These are phyloP conservation scores for Avena atlantica DNA, from an alignment of 176 grass and related monocot genomes.

Conservation along the genomic window DNA sequence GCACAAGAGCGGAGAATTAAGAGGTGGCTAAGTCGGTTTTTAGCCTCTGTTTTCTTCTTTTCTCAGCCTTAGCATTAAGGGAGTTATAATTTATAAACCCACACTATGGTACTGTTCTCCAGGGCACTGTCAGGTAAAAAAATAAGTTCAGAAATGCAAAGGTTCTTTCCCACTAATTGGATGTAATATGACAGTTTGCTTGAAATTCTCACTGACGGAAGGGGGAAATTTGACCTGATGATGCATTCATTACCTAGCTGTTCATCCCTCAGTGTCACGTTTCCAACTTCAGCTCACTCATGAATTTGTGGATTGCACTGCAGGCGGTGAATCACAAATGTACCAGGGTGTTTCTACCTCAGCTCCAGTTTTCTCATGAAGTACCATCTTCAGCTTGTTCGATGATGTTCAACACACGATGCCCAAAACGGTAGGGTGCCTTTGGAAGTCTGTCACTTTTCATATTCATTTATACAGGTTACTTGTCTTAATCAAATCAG, in stretches of 20 bases:
- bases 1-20: neutral
- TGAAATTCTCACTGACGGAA: constrained; percentile 2
- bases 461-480: neutral
- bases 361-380: neutral
- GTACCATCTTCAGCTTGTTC: neutral
- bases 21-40: constrained; percentile 6
- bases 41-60: neutral
- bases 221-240: neutral
- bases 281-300: neutral
- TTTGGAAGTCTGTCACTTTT: neutral
- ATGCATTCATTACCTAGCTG: neutral
- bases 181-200: neutral
- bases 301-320: neutral
- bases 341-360: neutral
- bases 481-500: neutral
- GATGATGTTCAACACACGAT: constrained; percentile 11
- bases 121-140: neutral
- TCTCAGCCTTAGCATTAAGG: neutral
- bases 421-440: constrained; percentile 40
- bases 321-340: constrained; percentile 32
- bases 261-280: neutral
- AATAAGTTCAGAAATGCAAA: neutral
- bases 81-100: neutral
- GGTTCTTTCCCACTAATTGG: neutral
- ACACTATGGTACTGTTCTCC: neutral